Percentiles rank a stretch among this genome's conserved stretches.
Conservation (phyloP, 2,329 filamentous ascomycete species). For the Orbilia blumenaviensis region DNA sequence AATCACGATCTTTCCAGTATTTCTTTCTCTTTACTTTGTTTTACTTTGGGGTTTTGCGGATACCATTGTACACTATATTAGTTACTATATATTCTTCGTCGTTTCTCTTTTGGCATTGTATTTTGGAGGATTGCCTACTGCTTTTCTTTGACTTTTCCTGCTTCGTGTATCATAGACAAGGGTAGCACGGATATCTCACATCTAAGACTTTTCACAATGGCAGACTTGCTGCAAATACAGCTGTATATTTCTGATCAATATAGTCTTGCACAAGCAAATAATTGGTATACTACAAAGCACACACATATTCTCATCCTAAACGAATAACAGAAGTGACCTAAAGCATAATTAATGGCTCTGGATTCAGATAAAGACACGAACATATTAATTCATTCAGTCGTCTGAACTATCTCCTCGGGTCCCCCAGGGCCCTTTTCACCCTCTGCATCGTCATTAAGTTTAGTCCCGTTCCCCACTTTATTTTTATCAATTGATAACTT, state of each 20-base stretch:
- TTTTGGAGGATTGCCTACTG: conserved; percentile 22
- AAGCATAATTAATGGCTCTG: no score
- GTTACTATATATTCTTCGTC: neutral
- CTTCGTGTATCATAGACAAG: conserved; percentile 24
- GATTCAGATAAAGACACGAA: no score
- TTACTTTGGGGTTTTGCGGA: conserved; percentile 10
- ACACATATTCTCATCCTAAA: no score
- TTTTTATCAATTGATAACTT: neutral
- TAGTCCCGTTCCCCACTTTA: neutral
- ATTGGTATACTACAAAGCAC: no score
- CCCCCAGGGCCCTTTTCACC: neutral
- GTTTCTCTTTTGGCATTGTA: conserved; percentile 15
- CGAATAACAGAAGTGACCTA: no score
- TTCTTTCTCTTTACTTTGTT: conserved; percentile 12
- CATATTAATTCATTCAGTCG: no score
- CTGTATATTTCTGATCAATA: no score
- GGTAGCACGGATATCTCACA: neutral
- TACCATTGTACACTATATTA: conserved; percentile 46
- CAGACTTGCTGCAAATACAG: neutral
- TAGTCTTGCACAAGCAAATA: no score
- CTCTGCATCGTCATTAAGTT: neutral
- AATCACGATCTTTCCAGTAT: conserved; percentile 19
- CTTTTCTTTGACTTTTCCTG: neutral
- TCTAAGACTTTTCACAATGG: neutral
- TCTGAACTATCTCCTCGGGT: no score